Evolutionary conservation across 1,284 basidiomycete species (phyloP).

Genomic region (Papiliotrema fonsecae): DNA sequence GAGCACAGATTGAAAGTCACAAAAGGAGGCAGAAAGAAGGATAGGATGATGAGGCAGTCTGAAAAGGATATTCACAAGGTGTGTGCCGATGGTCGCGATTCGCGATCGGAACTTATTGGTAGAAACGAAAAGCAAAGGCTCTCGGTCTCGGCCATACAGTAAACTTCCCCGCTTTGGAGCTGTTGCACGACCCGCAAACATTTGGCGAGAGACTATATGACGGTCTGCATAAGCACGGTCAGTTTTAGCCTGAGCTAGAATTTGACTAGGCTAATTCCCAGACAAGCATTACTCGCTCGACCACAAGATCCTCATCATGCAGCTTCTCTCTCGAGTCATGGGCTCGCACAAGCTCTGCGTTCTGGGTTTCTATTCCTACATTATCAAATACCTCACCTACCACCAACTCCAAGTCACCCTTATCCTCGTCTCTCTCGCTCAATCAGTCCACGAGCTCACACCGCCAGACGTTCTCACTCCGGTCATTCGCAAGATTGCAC

Average conservation of each 20-base stretch:
- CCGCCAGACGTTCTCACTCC: slow-evolving; percentile 90
- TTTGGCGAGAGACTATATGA: slow-evolving; percentile 95
- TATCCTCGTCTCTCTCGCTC: slow-evolving; percentile 91
- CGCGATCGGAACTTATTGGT: not conserved
- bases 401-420: slow-evolving; percentile 90
- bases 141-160: slow-evolving; percentile 51
- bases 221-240: slow-evolving; percentile 65
- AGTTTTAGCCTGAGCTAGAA: slow-evolving; percentile 4
- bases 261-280: slow-evolving; percentile 11
- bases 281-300: slow-evolving; percentile 93
- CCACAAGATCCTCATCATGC: slow-evolving; percentile 96
- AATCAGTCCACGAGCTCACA: slow-evolving; percentile 92
- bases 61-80: slow-evolving; percentile 64
- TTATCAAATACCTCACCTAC: slow-evolving; percentile 85
- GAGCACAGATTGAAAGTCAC: slow-evolving; percentile 81
- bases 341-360: slow-evolving; percentile 88
- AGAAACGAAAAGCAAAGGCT: slow-evolving; percentile 59
- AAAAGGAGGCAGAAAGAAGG: slow-evolving; percentile 81
- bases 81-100: slow-evolving; percentile 11
- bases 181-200: slow-evolving; percentile 91
- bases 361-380: slow-evolving; percentile 94
- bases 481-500: slow-evolving; percentile 83
- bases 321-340: slow-evolving; percentile 93
- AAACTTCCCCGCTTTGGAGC: slow-evolving; percentile 90
- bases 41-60: slow-evolving; percentile 55